Percentiles rank a stretch among this genome's conserved stretches.
phyloP scores from a whole-genome alignment of 1,139 yeast genomes.

The Candida sp. region DNA sequence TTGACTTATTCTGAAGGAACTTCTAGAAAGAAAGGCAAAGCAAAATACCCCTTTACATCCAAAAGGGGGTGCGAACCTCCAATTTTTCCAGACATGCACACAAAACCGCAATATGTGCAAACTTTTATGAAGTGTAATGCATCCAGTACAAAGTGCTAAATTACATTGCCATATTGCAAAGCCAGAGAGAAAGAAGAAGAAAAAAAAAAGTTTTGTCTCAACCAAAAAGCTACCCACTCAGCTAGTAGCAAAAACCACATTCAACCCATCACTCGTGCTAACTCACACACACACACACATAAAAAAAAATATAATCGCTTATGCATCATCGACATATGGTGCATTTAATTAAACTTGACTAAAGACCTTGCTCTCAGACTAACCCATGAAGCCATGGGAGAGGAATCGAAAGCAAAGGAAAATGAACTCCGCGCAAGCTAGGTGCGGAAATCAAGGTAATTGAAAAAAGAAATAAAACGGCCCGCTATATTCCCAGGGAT shows the following conservation, averaged over 20 bases:
- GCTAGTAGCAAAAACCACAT: too few relatives aligned
- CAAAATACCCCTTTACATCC: background rate
- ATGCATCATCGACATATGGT: background rate
- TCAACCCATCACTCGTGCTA: too few relatives aligned
- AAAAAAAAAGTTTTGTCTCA: background rate
- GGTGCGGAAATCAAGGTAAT: background rate
- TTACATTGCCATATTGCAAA: background rate
- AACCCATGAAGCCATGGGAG: background rate
- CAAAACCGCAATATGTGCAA: background rate
- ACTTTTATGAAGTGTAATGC: background rate
- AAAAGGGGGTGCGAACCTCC: background rate
- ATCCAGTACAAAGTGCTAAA: conserved; percentile 1
- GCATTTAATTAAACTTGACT: background rate
- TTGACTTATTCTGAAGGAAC: too few relatives aligned
- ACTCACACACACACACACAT: too few relatives aligned
- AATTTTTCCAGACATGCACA: background rate
- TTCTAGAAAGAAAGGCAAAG: background rate
- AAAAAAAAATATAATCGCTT: background rate
- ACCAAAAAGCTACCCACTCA: background rate
- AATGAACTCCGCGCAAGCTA: too few relatives aligned
- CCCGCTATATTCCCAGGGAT: too few relatives aligned
- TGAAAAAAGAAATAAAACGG: background rate
- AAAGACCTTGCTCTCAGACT: background rate
- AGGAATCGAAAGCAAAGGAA: too few relatives aligned
- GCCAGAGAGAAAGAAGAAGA: too few relatives aligned